Evolutionary conservation across 139 green algal genomes (phyloP).

Genomic region (Haematococcus sp.): DNA sequence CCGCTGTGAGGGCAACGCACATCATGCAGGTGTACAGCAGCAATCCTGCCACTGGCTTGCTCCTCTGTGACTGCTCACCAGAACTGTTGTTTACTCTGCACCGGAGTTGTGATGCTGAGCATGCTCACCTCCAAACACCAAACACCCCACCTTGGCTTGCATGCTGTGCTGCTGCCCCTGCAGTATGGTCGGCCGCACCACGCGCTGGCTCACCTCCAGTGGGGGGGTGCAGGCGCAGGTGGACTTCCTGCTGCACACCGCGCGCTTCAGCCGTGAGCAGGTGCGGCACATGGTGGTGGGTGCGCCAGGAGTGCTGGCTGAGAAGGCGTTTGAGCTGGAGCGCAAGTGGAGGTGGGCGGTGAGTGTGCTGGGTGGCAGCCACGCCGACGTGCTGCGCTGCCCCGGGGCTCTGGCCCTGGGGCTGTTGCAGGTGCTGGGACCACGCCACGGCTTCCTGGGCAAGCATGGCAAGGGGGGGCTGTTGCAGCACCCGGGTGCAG

Average conservation of each 20-base stretch:
- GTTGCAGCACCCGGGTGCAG: background rate
- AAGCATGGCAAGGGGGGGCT: background rate
- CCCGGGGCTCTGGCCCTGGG: slow-evolving; percentile 13
- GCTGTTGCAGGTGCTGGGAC: slow-evolving; percentile 27
- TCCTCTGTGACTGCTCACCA: no score
- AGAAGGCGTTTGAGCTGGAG: slow-evolving; percentile 41
- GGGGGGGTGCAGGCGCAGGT: slow-evolving; percentile 20
- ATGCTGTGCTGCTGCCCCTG: no score
- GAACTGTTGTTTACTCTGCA: no score
- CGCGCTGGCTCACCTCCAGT: slow-evolving; percentile 16
- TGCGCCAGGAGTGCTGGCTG: slow-evolving; percentile 30
- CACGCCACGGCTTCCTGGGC: slow-evolving; percentile 26
- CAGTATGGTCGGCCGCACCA: slow-evolving; percentile 5
- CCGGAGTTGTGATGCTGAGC: no score
- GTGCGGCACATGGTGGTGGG: slow-evolving; percentile 12
- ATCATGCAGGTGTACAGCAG: no score
- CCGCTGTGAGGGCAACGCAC: no score
- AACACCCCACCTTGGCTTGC: no score
- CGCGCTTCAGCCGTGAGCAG: slow-evolving; percentile 7
- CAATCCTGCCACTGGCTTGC: no score
- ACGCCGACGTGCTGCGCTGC: slow-evolving; percentile 20
- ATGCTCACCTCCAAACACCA: no score
- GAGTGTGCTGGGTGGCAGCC: slow-evolving; percentile 1
- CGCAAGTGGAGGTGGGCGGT: slow-evolving; percentile 27
- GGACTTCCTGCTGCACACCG: slow-evolving; percentile 17